phyloP scores from a whole-genome alignment of 2,329 filamentous ascomycete species.

The Huntiella moniliformis region DNA sequence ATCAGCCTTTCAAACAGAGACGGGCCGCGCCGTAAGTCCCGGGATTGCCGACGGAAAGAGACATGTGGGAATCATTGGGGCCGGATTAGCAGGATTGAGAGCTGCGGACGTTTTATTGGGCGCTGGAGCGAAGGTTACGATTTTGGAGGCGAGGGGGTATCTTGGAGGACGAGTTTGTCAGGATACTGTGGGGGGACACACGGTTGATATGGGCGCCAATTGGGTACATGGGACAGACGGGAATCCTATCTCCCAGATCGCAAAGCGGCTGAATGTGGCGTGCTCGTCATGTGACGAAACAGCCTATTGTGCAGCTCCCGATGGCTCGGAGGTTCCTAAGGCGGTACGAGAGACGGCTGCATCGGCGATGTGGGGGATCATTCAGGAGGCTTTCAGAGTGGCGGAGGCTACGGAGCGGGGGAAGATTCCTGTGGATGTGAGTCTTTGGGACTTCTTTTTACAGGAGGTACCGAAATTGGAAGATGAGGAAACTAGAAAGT shows the following conservation, averaged over 20 bases:
- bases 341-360: conserved; percentile 28
- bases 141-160: conserved; percentile 49
- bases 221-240: conserved; percentile 60
- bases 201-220: conserved; percentile 50
- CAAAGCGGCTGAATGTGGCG: conserved; percentile 37
- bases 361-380: conserved; percentile 45
- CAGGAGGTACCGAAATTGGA: conserved; percentile 23
- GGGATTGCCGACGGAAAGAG: background rate
- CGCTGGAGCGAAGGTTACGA: conserved; percentile 46
- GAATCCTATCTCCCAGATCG: conserved; percentile 52
- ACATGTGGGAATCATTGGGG: conserved; percentile 40
- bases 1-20: conserved; percentile 8
- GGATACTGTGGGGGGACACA: conserved; percentile 27
- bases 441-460: conserved; percentile 35
- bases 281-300: conserved; percentile 30
- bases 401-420: conserved; percentile 33
- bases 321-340: conserved; percentile 30
- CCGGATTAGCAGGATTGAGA: conserved; percentile 50
- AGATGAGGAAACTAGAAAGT: conserved; percentile 21
- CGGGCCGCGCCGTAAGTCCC: background rate
- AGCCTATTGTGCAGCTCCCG: conserved; percentile 36
- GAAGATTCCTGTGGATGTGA: conserved; percentile 27
- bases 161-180: conserved; percentile 47
- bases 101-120: conserved; percentile 49
- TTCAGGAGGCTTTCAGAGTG: conserved; percentile 47